Conservation (phyloP, 768 basidiomycete genomes). For the Rhodocollybia butyracea region DNA sequence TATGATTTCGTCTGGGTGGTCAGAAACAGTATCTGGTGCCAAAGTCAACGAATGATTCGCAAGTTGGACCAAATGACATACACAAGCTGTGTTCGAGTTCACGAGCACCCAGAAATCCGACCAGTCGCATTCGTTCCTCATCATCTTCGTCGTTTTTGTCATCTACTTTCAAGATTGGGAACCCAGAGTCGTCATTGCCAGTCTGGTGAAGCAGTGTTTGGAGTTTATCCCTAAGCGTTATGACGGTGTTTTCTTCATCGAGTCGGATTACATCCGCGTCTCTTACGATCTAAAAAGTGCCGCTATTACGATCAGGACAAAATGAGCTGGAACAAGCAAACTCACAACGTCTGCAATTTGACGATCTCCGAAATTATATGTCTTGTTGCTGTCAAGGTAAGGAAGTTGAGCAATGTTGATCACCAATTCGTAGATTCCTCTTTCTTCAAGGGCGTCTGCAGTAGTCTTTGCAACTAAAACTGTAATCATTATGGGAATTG, state of each 20-base stretch:
- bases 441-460: slow-evolving; percentile 84
- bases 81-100: slow-evolving; percentile 93
- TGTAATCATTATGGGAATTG: slow-evolving; percentile 83
- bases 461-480: slow-evolving; percentile 90
- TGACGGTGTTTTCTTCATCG: slow-evolving; percentile 74
- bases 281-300: slow-evolving; percentile 52
- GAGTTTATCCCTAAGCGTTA: slow-evolving; percentile 69
- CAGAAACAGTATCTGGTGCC: slow-evolving; percentile 64
- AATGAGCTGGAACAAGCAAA: slow-evolving; percentile 3
- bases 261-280: slow-evolving; percentile 68
- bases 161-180: slow-evolving; percentile 76
- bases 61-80: slow-evolving; percentile 33
- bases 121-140: slow-evolving; percentile 56
- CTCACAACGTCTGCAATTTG: slow-evolving; percentile 79
- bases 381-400: slow-evolving; percentile 87
- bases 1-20: slow-evolving; percentile 63
- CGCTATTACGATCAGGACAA: background rate
- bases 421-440: slow-evolving; percentile 95
- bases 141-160: slow-evolving; percentile 30
- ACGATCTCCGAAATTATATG: slow-evolving; percentile 81
- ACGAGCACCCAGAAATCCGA: slow-evolving; percentile 88
- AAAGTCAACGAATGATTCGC: background rate
- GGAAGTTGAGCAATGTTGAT: slow-evolving; percentile 92
- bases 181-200: slow-evolving; percentile 76
- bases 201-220: slow-evolving; percentile 44